A percentile compares a stretch with the other conserved stretches of the same genome.
These are phyloP conservation scores for Mortierella hygrophila DNA, from an alignment of 192 early-diverging fungal species.

Conservation along the genomic window DNA sequence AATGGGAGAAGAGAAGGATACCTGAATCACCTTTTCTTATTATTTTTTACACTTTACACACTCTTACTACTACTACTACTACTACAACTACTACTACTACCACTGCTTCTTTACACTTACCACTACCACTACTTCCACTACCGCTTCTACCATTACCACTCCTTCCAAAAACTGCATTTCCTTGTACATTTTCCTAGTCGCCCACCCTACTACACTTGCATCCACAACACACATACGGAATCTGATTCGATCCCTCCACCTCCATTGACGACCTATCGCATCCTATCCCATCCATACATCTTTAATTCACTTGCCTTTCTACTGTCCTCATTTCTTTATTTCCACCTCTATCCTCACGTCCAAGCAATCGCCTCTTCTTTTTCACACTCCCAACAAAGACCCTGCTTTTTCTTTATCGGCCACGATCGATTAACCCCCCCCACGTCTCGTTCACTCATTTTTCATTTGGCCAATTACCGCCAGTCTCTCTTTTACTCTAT, in stretches of 20 bases:
- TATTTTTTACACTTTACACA: slow-evolving; percentile 2
- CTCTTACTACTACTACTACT: not conserved
- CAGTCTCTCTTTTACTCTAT: not conserved
- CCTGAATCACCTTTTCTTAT: not conserved
- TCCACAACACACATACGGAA: not conserved
- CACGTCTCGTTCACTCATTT: not conserved
- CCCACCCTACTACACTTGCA: not conserved
- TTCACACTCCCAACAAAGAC: not conserved
- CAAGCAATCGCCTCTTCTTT: not conserved
- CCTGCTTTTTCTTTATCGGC: not conserved
- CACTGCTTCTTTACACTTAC: not conserved
- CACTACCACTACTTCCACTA: not conserved
- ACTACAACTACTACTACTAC: not conserved
- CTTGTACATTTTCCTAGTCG: too few species aligned
- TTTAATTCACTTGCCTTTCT: too few species aligned
- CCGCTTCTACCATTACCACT: too few species aligned
- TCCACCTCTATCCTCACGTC: too few species aligned
- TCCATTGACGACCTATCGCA: too few species aligned
- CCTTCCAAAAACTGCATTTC: not conserved
- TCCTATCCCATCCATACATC: too few species aligned
- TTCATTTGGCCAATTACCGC: not conserved
- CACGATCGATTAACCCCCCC: not conserved
- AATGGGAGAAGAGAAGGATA: not conserved
- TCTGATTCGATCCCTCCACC: too few species aligned
- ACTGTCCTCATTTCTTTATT: too few species aligned